A percentile compares a stretch with the other conserved stretches of the same genome.
phyloP scores from a whole-genome alignment of 176 grass and related monocot species.

The Echinochloa phyllopogon region DNA sequence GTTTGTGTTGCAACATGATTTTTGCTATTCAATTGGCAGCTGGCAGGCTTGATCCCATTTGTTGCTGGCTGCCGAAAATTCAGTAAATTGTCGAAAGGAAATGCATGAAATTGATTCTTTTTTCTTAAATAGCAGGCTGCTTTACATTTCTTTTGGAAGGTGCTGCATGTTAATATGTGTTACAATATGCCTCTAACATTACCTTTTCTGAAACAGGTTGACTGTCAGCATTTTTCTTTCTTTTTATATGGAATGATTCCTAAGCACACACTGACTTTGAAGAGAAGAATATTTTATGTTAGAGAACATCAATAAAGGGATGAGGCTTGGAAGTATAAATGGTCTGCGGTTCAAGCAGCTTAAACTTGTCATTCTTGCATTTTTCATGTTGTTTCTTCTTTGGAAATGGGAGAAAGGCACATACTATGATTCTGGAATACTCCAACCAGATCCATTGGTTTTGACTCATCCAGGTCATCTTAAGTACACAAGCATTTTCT shows the following conservation, averaged over 20 bases:
- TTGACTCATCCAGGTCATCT: slow-evolving; percentile 71
- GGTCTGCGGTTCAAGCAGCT: slow-evolving; percentile 83
- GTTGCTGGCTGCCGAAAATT: background rate
- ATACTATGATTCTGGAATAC: slow-evolving; percentile 49
- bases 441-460: slow-evolving; percentile 60
- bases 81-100: slow-evolving; percentile 17
- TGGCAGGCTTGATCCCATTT: background rate
- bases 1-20: background rate
- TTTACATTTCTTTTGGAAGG: background rate
- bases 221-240: background rate
- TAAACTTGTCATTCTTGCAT: slow-evolving; percentile 65
- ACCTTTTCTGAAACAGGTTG: slow-evolving; percentile 39
- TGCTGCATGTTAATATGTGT: slow-evolving; percentile 7
- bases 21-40: background rate
- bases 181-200: slow-evolving; percentile 3
- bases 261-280: slow-evolving; percentile 15
- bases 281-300: background rate
- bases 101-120: background rate
- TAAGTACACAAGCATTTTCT: slow-evolving; percentile 20
- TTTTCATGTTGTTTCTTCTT: slow-evolving; percentile 78
- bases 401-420: slow-evolving; percentile 90
- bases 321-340: slow-evolving; percentile 84
- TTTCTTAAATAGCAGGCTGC: background rate
- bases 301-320: slow-evolving; percentile 52
- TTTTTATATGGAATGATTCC: slow-evolving; percentile 44